Base-by-base conservation (phyloP, 116 monocot genomes). In the Papilionanthe hybrid region DNA sequence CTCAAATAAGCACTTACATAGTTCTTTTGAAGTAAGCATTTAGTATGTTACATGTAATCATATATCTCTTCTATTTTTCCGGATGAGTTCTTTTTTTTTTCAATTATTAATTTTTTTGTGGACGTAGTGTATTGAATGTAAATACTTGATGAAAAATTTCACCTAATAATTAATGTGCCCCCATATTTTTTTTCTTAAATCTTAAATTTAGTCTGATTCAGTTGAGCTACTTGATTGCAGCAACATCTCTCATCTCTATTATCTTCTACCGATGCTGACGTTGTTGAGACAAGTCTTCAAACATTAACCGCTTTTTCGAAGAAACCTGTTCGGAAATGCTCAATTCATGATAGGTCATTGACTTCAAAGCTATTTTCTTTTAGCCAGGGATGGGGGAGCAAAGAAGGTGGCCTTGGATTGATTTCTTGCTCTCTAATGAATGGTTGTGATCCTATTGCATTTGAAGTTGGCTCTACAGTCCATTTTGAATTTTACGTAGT, bases 351-450 rank as follows among this genome's bases (percentile, higher is more conserved):
- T 83, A 79, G 81, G 57, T 79, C 87, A 45, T 78, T 93, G 79
- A 84, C 83, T 72, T 88, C 91, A 67, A 93, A 91, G 77, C 80
- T 93, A 77, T 89, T 89, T 89, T 80, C 92, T 37, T 75, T 92
- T 80, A 74, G 87, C 55, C 94, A 94, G 90, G 94, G 92, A 30
- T 94, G 94, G 94, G 94, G 94, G 22, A 73, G 88, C 47, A 94
- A 92, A 79, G 94, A 94, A 81, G 92, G 88, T 74, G 94, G 90
- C 2, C 84, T 92, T 77, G 94, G 94, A 66, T 81, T 94, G 79
- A 76, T 90, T 81, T 80, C 92, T 1, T 94, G 92, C 73, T 82
- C 84, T 83, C 37, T 92, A 29, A 78, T 87, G 25, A 80, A 83
- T 87, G 88, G 84, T 5, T 88, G 78, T 85, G 89, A 89, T 85